Base-by-base conservation (phyloP, 345 rosid species). In the Raphanus sativus region DNA sequence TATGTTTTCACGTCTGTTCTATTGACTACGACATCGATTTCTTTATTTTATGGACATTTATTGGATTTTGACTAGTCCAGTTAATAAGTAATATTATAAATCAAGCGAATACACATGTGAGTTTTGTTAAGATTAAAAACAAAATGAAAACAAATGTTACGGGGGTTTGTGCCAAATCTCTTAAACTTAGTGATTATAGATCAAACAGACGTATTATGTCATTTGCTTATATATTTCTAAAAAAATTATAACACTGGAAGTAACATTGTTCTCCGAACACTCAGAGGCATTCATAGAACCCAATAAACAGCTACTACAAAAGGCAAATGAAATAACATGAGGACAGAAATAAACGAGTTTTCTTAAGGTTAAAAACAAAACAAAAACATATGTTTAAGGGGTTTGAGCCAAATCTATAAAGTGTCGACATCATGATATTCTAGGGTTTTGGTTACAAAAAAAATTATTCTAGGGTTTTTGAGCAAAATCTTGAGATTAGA, bases 11-110 rank as follows among this genome's bases (percentile, higher is more conserved):
- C 28, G 45, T 28, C 25, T 36, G 6, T 56, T 67, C 28, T 59
- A 26, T 62, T 76, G 79, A 68, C 74, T 68, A 26, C 5, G 52
- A 61, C 8, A 68, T 11, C 34, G 59, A 58, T 24, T 24, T 24
- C 13, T 21, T 55, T 12, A 74, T 42, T 66, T 24, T 0, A 6
- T 42, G 40, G 28, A 54, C 62, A 48, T 8, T 4, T 60, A 29
- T 58, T 42, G 5, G 29, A 9, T 42, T 32, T 32, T 50, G 69
- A 50, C 54, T 6, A 36, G 10, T 26, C 50, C 29, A 16, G 6
- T 30, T 32, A 69, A 11, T 50, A 25, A 45, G 2, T 17, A 40
- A 21, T 40, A 17, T 11, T 50, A 55, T 5, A 38, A 30, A 68
- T 48, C 71, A 64, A 52, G 52, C 6, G 1, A 15, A 15, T 4